phyloP scores from a whole-genome alignment of 2,329 filamentous ascomycete species.

The Microdochium trichocladiopsis region DNA sequence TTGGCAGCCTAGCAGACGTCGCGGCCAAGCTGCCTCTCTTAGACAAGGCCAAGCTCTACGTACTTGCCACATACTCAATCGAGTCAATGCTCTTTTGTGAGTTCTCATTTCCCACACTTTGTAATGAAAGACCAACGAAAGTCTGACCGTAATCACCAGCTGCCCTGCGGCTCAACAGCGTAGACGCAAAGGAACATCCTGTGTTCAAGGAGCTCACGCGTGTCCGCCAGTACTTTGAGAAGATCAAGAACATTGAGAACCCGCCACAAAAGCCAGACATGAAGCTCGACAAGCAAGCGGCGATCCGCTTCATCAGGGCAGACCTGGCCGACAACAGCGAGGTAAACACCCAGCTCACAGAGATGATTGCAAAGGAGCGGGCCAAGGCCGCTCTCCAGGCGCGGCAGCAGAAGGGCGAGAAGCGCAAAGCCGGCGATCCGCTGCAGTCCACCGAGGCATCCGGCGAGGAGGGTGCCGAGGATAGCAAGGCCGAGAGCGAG shows the following conservation, averaged over 20 bases:
- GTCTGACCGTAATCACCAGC: constrained; percentile 28
- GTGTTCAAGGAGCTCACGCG: constrained; percentile 81
- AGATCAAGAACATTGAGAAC: constrained; percentile 74
- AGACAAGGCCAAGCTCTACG: constrained; percentile 89
- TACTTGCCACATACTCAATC: constrained; percentile 81
- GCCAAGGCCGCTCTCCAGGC: constrained; percentile 40
- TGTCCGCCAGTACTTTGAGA: constrained; percentile 85
- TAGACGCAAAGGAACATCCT: constrained; percentile 75
- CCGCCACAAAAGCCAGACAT: constrained; percentile 45
- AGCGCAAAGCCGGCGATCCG: constrained; percentile 19
- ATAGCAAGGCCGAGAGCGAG: constrained; percentile 11
- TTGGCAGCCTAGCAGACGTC: constrained; percentile 58
- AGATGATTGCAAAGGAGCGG: constrained; percentile 49
- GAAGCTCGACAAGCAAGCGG: constrained; percentile 67
- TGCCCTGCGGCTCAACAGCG: constrained; percentile 70
- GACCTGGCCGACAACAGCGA: constrained; percentile 55
- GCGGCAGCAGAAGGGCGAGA: constrained; percentile 7
- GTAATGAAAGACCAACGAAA: no score
- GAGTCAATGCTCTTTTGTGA: constrained; percentile 84
- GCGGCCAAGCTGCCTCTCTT: constrained; percentile 80
- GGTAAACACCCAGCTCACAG: constrained; percentile 43
- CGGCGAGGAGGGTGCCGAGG: constrained; percentile 5
- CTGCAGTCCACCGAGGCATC: constrained; percentile 1
- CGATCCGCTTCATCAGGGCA: constrained; percentile 73
- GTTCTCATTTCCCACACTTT: constrained; percentile 18